Percentiles rank a stretch among this genome's conserved stretches.
Evolutionary conservation across 305 asterid genomes (phyloP).

Genomic region (Fraxinus xanthoxyloides): DNA sequence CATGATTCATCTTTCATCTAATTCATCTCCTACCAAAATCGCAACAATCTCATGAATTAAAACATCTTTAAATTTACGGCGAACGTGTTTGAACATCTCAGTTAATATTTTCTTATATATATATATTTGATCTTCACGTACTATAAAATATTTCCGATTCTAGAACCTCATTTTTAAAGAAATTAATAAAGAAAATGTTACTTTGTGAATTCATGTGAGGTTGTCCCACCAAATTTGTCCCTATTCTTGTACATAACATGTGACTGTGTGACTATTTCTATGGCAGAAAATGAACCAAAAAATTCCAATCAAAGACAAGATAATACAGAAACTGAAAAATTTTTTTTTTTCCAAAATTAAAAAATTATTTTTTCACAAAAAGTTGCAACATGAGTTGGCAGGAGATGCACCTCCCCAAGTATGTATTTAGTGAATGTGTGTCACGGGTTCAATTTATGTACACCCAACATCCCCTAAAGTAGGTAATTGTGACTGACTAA

Average conservation of each 20-base stretch:
- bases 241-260: conserved; percentile 43
- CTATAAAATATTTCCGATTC: background rate
- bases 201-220: conserved; percentile 40
- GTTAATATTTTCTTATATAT: background rate
- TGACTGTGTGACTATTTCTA: conserved; percentile 30
- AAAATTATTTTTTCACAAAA: background rate
- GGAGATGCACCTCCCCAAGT: background rate
- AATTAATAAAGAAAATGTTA: conserved; percentile 21
- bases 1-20: background rate
- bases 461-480: background rate
- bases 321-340: background rate
- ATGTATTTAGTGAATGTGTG: conserved; percentile 1
- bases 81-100: background rate
- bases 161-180: background rate
- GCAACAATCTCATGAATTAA: background rate
- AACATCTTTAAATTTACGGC: background rate
- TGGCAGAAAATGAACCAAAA: conserved; percentile 13
- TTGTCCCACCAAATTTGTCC: conserved; percentile 52
- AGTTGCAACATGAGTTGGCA: background rate
- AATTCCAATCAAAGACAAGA: conserved; percentile 23
- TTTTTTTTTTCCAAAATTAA: background rate
- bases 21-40: background rate
- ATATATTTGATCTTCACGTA: background rate
- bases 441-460: background rate
- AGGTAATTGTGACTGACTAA: background rate